Evolutionary conservation across 495 filamentous ascomycete genomes (phyloP).

Genomic region (Emericellopsis terricola): DNA sequence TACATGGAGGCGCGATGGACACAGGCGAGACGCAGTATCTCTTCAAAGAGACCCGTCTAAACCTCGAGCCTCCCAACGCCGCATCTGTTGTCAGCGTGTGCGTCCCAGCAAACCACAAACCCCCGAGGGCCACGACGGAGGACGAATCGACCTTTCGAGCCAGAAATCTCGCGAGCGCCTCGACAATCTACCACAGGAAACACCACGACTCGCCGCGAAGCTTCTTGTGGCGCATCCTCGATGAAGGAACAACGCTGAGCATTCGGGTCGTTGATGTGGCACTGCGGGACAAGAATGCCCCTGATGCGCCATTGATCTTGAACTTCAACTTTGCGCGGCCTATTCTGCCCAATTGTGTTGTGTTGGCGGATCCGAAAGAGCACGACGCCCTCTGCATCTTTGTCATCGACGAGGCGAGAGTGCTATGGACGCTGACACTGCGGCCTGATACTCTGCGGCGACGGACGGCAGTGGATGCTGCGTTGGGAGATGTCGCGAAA

Average conservation of each 20-base stretch:
- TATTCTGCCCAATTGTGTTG: constrained; percentile 58
- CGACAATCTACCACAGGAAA: constrained; percentile 69
- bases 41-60: constrained; percentile 76
- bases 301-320: constrained; percentile 52
- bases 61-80: constrained; percentile 54
- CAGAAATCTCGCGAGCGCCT: constrained; percentile 55
- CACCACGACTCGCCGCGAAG: constrained; percentile 55
- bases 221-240: constrained; percentile 80
- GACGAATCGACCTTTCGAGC: constrained; percentile 59
- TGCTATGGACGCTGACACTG: constrained; percentile 64
- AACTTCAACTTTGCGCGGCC: constrained; percentile 55
- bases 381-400: constrained; percentile 66
- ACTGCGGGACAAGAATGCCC: constrained; percentile 39
- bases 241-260: constrained; percentile 63
- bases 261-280: constrained; percentile 68
- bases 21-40: constrained; percentile 27
- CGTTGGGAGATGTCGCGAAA: constrained; percentile 61
- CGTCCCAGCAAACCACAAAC: constrained; percentile 34
- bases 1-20: constrained; percentile 25
- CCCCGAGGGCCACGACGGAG: constrained; percentile 15
- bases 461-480: constrained; percentile 45
- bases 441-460: constrained; percentile 66
- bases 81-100: constrained; percentile 55
- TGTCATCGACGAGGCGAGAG: constrained; percentile 57
- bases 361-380: constrained; percentile 59